phyloP scores from a whole-genome alignment of 148 eudicot genomes.

The Camellia granthamiana region DNA sequence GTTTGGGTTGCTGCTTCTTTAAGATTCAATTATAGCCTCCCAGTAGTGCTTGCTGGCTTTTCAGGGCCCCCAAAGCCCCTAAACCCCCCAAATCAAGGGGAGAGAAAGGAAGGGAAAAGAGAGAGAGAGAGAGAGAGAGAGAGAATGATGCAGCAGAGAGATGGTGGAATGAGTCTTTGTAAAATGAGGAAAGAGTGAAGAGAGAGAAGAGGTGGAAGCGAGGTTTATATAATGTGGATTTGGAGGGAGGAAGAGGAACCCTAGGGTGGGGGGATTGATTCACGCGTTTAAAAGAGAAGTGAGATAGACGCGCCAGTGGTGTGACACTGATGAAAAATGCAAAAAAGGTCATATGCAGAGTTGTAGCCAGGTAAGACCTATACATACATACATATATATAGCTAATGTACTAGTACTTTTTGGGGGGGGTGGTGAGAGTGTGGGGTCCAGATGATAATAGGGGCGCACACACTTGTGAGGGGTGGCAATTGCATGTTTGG shows the following conservation, averaged over 20 bases:
- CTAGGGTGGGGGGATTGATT: neutral
- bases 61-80: neutral
- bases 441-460: constrained; percentile 16
- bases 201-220: neutral
- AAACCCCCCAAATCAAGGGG: neutral
- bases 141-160: too few species aligned
- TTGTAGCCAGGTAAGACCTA: constrained; percentile 25
- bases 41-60: constrained; percentile 1
- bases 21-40: constrained; percentile 16
- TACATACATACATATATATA: neutral
- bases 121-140: constrained; percentile 5
- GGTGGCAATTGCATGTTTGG: constrained; percentile 25
- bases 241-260: neutral
- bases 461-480: neutral
- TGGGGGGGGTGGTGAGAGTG: neutral
- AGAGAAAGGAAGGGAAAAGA: neutral
- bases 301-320: neutral
- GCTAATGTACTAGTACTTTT: neutral
- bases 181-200: neutral
- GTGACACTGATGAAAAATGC: neutral
- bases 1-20: constrained; percentile 15
- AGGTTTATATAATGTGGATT: neutral
- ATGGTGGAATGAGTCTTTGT: too few species aligned
- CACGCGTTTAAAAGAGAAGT: neutral
- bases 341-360: neutral